phyloP scores from a whole-genome alignment of 2,329 filamentous ascomycete species.

The Colletotrichum paranaense region DNA sequence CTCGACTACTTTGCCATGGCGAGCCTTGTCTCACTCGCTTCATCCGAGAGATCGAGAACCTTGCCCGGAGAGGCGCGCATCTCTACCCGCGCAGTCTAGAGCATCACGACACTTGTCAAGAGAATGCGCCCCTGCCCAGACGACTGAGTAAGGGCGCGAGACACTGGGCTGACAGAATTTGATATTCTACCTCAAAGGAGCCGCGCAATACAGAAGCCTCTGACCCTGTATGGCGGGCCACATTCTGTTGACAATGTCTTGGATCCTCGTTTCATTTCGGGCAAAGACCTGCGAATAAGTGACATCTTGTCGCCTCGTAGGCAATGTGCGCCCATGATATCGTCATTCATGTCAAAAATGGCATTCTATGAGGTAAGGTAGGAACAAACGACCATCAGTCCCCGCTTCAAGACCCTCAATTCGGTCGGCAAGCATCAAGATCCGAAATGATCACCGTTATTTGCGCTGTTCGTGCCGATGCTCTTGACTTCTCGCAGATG shows the following conservation, averaged over 20 bases:
- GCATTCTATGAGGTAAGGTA: not conserved
- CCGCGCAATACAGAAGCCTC: not conserved
- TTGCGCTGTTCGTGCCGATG: not conserved
- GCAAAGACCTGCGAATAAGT: not conserved
- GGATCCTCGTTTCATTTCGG: not conserved
- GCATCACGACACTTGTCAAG: conserved; percentile 13
- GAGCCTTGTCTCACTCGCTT: conserved; percentile 24
- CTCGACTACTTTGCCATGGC: not conserved
- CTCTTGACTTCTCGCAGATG: not conserved
- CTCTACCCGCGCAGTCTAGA: not conserved
- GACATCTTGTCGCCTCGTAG: conserved; percentile 2
- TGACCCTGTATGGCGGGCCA: conserved; percentile 1
- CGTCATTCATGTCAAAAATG: not conserved
- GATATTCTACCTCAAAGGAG: not conserved
- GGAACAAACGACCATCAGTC: not conserved
- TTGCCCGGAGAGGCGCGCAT: not conserved
- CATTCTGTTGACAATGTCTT: conserved; percentile 28
- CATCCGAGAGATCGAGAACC: conserved; percentile 18
- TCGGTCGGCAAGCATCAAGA: conserved; percentile 1
- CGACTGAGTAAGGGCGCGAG: conserved; percentile 19
- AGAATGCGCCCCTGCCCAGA: not conserved
- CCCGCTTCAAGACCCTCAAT: conserved; percentile 5
- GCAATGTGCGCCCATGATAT: conserved; percentile 8
- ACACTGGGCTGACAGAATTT: not conserved
- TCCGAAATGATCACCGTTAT: not conserved